Evolutionary conservation across 495 filamentous ascomycete species (phyloP), one percentile per base, ranked within the genome.

Genomic region (Podospora pseudoanserina): DNA sequence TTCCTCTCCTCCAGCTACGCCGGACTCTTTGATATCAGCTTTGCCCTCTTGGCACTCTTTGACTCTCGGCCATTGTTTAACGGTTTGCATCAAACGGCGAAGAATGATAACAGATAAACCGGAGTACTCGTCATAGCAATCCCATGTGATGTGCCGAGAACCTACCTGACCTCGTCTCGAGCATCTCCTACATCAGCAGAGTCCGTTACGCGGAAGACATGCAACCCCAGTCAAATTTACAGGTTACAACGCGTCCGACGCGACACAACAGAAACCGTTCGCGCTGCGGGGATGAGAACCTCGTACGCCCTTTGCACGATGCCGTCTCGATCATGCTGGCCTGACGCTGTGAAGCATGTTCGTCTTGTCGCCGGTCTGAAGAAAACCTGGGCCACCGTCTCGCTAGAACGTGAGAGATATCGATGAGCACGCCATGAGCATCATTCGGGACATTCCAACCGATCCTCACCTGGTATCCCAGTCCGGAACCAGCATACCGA

Each of bases 211-310:
- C n/a, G 28, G 61, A 32, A 63, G 15, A 49, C 34, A 49, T 49
- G 61, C 30, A 63, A 49, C 61, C 61, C 34, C 16, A 26, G 19
- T n/a, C 61, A 63, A 49, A 20, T 63, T 49, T 19, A 18, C 39
- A 49, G 39, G 39, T 49, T 11, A 49, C 39, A 23, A 49, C 18
- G 27, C 28, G 61, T 44, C 61, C 30, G 28, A 49, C 32, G 61
- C 15, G 34, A 63, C 30, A 63, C 61, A 30, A 13, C 39, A 49
- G 39, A n/a, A n/a, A 58, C 56, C 56, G 19, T 58, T 58, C 23
- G 56, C 56, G 56, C 56, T 58, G 56, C 56, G 39, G 39, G 39
- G 5, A 49, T 49, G 5, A 16, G 9, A 11, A 49, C 13, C 13
- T 16, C 15, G 39, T 49, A 49, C 39, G 39, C 39, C 13, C 13